phyloP scores from a whole-genome alignment of 202 grass and related monocot genomes.

The Carex sylvatica region DNA sequence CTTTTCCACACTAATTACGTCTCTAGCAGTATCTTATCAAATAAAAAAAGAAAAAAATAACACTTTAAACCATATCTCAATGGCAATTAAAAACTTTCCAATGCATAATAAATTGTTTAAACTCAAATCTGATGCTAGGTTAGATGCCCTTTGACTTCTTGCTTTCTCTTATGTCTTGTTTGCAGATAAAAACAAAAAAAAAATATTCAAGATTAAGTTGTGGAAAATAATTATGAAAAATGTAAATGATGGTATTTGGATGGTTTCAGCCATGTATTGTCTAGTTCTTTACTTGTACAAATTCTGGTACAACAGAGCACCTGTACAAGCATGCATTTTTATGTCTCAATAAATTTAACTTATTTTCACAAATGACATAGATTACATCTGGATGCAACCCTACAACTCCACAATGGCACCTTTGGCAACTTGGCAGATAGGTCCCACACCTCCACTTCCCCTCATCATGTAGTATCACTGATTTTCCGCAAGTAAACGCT shows the following conservation, averaged over 20 bases:
- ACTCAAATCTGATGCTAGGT: too few relatives aligned
- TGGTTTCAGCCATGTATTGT: background rate
- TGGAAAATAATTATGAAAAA: background rate
- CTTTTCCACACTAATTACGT: conserved; percentile 3
- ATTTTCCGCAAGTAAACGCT: too few relatives aligned
- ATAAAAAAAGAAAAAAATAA: background rate
- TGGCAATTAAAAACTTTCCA: too few relatives aligned
- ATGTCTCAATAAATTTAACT: background rate
- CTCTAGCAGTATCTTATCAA: conserved; percentile 25
- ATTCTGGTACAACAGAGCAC: background rate
- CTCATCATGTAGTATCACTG: too few relatives aligned
- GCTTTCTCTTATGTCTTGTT: too few relatives aligned
- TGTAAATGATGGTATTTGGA: background rate
- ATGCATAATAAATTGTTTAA: too few relatives aligned
- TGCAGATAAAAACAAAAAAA: too few relatives aligned
- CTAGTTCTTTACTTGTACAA: background rate
- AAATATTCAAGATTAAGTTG: too few relatives aligned
- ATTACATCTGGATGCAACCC: conserved; percentile 89
- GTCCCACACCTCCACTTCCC: too few relatives aligned
- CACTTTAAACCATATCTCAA: too few relatives aligned
- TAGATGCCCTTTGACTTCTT: background rate
- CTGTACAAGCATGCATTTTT: background rate
- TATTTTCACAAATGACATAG: background rate
- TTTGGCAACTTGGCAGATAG: too few relatives aligned
- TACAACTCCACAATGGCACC: conserved; percentile 90